phyloP scores from a whole-genome alignment of 1,139 yeast genomes.

The Pichia sp. region DNA sequence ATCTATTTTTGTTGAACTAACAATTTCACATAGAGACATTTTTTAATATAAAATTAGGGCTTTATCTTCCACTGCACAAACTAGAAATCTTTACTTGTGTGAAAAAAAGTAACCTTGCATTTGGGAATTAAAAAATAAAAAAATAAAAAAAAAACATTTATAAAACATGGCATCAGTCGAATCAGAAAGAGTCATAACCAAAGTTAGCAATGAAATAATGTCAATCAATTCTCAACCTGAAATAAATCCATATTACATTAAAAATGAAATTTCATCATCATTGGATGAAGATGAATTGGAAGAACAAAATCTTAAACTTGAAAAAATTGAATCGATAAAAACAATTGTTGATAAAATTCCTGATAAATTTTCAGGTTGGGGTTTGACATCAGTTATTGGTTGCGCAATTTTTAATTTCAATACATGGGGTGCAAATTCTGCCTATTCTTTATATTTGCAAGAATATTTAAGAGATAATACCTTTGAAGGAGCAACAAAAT shows the following conservation, averaged over 20 bases:
- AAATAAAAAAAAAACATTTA: too few species aligned
- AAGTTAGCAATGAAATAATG: too few species aligned
- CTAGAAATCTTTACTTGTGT: too few species aligned
- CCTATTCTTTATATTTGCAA: conserved; percentile 51
- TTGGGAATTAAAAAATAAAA: too few species aligned
- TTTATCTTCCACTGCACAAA: too few species aligned
- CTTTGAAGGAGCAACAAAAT: conserved; percentile 44
- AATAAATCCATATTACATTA: not conserved
- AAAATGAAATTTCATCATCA: not conserved
- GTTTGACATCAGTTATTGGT: conserved; percentile 42
- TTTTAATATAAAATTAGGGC: too few species aligned
- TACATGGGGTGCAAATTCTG: conserved; percentile 62
- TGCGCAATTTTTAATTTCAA: conserved; percentile 34
- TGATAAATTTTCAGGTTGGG: conserved; percentile 36
- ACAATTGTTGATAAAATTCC: conserved; percentile 23
- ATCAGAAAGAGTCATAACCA: too few species aligned
- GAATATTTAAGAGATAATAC: conserved; percentile 38
- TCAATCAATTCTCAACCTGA: not conserved
- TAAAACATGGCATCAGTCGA: too few species aligned
- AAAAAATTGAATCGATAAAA: conserved; percentile 2
- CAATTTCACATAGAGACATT: too few species aligned
- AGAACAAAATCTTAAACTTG: not conserved
- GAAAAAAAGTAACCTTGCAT: too few species aligned
- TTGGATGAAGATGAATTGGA: too few species aligned
- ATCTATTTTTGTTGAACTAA: too few species aligned